Evolutionary conservation across 2,329 filamentous ascomycete species (phyloP).

Genomic region (Clonostachys rhizophaga): DNA sequence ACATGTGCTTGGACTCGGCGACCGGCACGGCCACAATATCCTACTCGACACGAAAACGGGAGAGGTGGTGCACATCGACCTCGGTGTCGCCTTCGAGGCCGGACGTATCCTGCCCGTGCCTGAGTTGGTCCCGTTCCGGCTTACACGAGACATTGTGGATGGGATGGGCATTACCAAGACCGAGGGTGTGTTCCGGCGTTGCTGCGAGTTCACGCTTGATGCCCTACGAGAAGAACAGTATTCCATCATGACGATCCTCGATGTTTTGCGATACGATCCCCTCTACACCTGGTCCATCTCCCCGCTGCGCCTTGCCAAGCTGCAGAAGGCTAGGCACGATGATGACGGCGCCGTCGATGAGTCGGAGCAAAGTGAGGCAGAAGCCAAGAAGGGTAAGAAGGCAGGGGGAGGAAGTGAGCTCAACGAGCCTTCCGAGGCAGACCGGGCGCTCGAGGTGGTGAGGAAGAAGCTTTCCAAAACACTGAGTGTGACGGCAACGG

Average conservation of each 20-base stretch:
- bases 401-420: slow-evolving; percentile 20
- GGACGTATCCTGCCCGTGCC: slow-evolving; percentile 93
- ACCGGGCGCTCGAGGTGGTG: slow-evolving; percentile 86
- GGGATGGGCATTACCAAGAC: slow-evolving; percentile 95
- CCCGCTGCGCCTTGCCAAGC: slow-evolving; percentile 57
- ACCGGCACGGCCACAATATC: slow-evolving; percentile 96
- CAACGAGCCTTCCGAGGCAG: slow-evolving; percentile 70
- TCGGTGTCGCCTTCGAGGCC: slow-evolving; percentile 95
- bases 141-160: slow-evolving; percentile 92
- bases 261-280: slow-evolving; percentile 96
- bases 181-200: slow-evolving; percentile 94
- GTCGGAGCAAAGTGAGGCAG: slow-evolving; percentile 29
- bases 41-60: slow-evolving; percentile 84
- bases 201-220: slow-evolving; percentile 95
- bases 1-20: slow-evolving; percentile 86
- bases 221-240: slow-evolving; percentile 93
- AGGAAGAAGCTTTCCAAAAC: slow-evolving; percentile 95
- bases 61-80: slow-evolving; percentile 93
- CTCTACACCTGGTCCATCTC: slow-evolving; percentile 94
- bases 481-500: slow-evolving; percentile 88
- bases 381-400: slow-evolving; percentile 31
- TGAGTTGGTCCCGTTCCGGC: slow-evolving; percentile 90
- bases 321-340: slow-evolving; percentile 57
- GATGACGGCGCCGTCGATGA: slow-evolving; percentile 32
- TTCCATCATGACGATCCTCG: slow-evolving; percentile 97